A percentile compares a stretch with the other conserved stretches of the same genome.
phyloP scores from a whole-genome alignment of 768 basidiomycete species.

The Termitomyces sp. region DNA sequence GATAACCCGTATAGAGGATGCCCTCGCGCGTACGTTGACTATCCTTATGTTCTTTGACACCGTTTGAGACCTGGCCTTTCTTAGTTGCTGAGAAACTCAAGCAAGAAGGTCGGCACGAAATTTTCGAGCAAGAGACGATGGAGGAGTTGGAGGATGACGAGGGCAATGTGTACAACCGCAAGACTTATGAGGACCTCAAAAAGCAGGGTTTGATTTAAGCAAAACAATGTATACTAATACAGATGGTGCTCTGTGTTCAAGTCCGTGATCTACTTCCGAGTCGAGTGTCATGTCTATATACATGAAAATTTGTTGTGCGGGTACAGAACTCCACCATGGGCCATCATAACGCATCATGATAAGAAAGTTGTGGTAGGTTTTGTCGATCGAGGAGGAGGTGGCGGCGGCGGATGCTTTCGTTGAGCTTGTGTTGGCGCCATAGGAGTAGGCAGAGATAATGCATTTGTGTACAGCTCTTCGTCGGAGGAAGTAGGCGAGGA shows the following conservation, averaged over 20 bases:
- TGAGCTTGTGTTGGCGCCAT: conserved; percentile 53
- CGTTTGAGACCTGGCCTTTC: background rate
- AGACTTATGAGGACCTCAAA: conserved; percentile 96
- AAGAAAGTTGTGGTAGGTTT: conserved; percentile 14
- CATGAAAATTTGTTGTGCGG: background rate
- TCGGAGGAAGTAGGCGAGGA: conserved; percentile 81
- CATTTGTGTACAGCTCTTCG: conserved; percentile 77
- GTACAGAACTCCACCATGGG: background rate
- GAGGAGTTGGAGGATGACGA: conserved; percentile 98
- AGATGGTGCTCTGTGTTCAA: background rate
- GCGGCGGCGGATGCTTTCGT: conserved; percentile 39
- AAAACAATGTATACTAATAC: conserved; percentile 3
- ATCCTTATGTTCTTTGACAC: background rate
- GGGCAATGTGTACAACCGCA: conserved; percentile 96
- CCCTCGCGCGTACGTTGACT: conserved; percentile 72
- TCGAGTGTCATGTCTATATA: conserved; percentile 1
- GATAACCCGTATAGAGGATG: conserved; percentile 96
- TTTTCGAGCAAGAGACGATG: conserved; percentile 90
- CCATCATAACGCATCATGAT: background rate
- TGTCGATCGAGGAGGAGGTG: conserved; percentile 34
- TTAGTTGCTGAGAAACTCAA: conserved; percentile 96
- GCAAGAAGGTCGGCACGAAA: conserved; percentile 91
- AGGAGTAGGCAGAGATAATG: conserved; percentile 64
- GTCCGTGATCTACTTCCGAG: background rate
- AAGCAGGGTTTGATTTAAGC: conserved; percentile 84